Conservation (phyloP, 2,329 filamentous ascomycete genomes). For the Cladosporium phlei region DNA sequence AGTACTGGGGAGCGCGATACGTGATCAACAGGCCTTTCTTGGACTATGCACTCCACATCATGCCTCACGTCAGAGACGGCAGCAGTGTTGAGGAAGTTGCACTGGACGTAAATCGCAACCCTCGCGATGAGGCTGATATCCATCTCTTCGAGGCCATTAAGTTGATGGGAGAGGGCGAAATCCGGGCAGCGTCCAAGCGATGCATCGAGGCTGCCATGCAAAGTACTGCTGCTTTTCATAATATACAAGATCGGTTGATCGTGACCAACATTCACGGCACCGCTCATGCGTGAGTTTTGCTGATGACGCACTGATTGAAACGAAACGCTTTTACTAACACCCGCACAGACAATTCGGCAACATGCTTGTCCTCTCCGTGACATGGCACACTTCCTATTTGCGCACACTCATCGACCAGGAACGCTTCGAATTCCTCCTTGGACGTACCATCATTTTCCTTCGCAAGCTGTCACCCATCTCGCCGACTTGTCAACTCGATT, state of each 20-base stretch:
- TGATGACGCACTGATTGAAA: too few relatives aligned
- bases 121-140: slow-evolving; percentile 30
- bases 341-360: slow-evolving; percentile 88
- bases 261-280: slow-evolving; percentile 97
- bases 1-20: slow-evolving; percentile 89
- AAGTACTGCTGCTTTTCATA: slow-evolving; percentile 79
- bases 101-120: slow-evolving; percentile 26
- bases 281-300: slow-evolving; percentile 81
- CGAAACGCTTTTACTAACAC: too few relatives aligned
- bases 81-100: slow-evolving; percentile 23
- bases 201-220: slow-evolving; percentile 72
- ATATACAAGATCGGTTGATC: slow-evolving; percentile 63
- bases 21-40: slow-evolving; percentile 82
- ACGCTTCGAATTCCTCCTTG: slow-evolving; percentile 57
- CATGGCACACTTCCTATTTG: slow-evolving; percentile 52
- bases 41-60: slow-evolving; percentile 54
- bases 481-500: slow-evolving; percentile 68
- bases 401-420: slow-evolving; percentile 48
- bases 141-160: slow-evolving; percentile 33
- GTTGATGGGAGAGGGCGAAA: slow-evolving; percentile 21
- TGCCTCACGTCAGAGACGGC: slow-evolving; percentile 26
- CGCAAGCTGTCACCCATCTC: slow-evolving; percentile 64
- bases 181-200: slow-evolving; percentile 30
- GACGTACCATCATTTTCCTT: slow-evolving; percentile 73
- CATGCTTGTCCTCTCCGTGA: slow-evolving; percentile 78